Conservation (phyloP, 257 asterid species). For the Eustoma russellianum region DNA sequence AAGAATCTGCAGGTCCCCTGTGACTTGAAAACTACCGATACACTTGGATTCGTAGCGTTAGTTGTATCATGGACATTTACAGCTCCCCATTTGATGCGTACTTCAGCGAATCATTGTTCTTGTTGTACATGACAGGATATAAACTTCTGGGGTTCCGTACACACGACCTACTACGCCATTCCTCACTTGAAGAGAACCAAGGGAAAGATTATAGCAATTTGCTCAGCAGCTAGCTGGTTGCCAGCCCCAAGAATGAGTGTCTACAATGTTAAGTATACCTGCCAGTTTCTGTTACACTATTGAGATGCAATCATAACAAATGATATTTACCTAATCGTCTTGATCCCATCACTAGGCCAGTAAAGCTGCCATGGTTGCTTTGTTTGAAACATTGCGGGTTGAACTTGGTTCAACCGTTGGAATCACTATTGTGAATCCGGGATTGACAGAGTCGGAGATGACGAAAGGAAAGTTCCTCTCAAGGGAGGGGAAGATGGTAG, state of each 20-base stretch:
- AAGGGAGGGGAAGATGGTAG: slow-evolving; percentile 33
- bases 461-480: slow-evolving; percentile 48
- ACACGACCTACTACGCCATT: slow-evolving; percentile 42
- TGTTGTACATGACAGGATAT: slow-evolving; percentile 26
- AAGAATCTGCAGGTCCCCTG: no score
- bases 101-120: background rate
- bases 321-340: background rate
- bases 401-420: slow-evolving; percentile 62
- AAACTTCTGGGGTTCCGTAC: slow-evolving; percentile 67
- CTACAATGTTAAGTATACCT: slow-evolving; percentile 24
- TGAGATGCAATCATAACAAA: background rate
- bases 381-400: slow-evolving; percentile 62
- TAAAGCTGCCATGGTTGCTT: slow-evolving; percentile 61
- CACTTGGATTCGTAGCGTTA: no score
- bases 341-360: slow-evolving; percentile 36
- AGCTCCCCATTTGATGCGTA: background rate
- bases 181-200: slow-evolving; percentile 49
- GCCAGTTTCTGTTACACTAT: background rate
- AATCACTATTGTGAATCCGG: slow-evolving; percentile 54
- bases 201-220: slow-evolving; percentile 48
- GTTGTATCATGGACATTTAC: no score
- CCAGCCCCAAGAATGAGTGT: slow-evolving; percentile 56
- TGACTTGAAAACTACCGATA: no score
- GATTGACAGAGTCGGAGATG: slow-evolving; percentile 53
- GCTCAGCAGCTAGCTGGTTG: slow-evolving; percentile 51